Percentiles rank a stretch among this genome's conserved stretches.
These are phyloP conservation scores for Backusella parvicylindrica DNA, from an alignment of 192 early-diverging fungal species.

Conservation along the genomic window DNA sequence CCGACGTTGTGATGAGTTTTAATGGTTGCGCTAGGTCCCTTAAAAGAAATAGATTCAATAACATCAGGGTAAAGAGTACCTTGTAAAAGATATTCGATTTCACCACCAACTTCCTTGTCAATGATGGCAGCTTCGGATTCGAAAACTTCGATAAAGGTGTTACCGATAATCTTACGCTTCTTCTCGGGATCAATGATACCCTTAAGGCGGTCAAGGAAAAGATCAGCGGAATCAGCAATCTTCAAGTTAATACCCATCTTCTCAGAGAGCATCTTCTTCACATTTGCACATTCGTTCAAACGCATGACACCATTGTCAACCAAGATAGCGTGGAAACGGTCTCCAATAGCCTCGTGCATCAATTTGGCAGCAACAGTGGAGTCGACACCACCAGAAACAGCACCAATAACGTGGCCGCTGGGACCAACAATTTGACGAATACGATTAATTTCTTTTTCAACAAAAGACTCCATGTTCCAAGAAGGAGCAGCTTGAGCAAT, in stretches of 20 bases:
- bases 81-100: constrained; percentile 94
- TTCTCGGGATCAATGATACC: constrained; percentile 94
- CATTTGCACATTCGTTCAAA: constrained; percentile 86
- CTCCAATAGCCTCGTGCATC: constrained; percentile 97
- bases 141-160: constrained; percentile 98
- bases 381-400: constrained; percentile 97
- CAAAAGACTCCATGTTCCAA: constrained; percentile 98
- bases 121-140: constrained; percentile 89
- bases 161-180: constrained; percentile 99
- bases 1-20: constrained; percentile 99
- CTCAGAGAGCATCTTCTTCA: constrained; percentile 80
- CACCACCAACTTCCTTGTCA: constrained; percentile 76
- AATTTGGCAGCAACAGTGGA: constrained; percentile 94
- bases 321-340: constrained; percentile 96
- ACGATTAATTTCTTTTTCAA: constrained; percentile 96
- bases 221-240: constrained; percentile 81
- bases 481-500: constrained; percentile 81
- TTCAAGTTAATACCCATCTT: constrained; percentile 96
- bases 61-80: constrained; percentile 99
- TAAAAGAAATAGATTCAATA: constrained; percentile 98
- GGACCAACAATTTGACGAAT: constrained; percentile 90
- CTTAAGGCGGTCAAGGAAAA: constrained; percentile 82
- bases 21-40: constrained; percentile 98
- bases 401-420: constrained; percentile 91
- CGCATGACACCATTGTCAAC: constrained; percentile 99